A percentile compares a stretch with the other conserved stretches of the same genome.
These are phyloP conservation scores for Lactifluus volemus DNA, from an alignment of 768 basidiomycete species.

Conservation along the genomic window DNA sequence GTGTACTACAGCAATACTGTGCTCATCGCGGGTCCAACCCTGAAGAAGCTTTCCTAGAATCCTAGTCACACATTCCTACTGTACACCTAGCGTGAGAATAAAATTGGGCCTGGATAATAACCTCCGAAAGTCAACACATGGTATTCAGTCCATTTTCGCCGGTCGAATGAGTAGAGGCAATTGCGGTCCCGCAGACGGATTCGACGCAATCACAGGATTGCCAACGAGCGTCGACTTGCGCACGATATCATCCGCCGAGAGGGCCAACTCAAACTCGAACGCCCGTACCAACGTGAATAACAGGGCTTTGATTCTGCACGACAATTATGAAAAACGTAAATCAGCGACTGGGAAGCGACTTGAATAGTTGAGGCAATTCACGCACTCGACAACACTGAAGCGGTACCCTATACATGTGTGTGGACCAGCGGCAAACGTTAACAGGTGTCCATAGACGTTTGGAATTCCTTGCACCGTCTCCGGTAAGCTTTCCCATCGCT, in stretches of 20 bases:
- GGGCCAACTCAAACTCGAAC: constrained; percentile 21
- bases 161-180: constrained; percentile 2
- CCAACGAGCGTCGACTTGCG: constrained; percentile 9
- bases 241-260: constrained; percentile 14
- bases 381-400: constrained; percentile 23
- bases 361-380: not conserved
- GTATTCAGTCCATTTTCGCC: no score
- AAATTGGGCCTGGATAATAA: no score
- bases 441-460: constrained; percentile 16
- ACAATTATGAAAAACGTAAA: not conserved
- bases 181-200: constrained; percentile 2
- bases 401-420: constrained; percentile 26
- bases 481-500: constrained; percentile 17
- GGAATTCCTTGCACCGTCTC: constrained; percentile 12
- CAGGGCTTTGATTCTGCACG: constrained; percentile 22
- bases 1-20: no score
- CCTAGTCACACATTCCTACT: no score
- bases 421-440: constrained; percentile 3
- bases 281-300: constrained; percentile 22
- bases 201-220: constrained; percentile 9
- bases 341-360: not conserved
- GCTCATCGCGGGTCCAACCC: no score
- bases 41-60: no score
- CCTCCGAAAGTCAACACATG: no score
- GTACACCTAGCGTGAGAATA: no score